Evolutionary conservation across 768 basidiomycete species (phyloP).

Genomic region (Trametes meyenii): DNA sequence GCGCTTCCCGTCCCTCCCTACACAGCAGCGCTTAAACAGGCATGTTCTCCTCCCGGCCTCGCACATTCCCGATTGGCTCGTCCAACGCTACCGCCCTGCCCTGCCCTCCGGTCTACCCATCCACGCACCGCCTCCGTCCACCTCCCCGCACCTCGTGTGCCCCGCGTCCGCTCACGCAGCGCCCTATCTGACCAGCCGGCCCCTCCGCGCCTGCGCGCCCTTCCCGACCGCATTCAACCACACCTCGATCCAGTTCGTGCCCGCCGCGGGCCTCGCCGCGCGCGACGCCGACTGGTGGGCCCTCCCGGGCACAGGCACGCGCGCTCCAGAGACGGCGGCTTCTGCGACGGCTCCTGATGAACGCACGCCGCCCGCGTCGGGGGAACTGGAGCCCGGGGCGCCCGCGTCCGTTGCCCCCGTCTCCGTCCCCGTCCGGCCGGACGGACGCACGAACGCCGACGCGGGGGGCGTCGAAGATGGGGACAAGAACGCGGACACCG

Average conservation of each 20-base stretch:
- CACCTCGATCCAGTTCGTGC: constrained; percentile 58
- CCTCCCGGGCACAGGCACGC: constrained; percentile 16
- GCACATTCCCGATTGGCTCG: background rate
- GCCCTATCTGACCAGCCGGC: constrained; percentile 47
- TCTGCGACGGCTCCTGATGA: background rate
- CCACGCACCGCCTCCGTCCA: background rate
- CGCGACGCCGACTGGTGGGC: constrained; percentile 35
- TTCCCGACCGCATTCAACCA: constrained; percentile 72
- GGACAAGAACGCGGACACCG: background rate
- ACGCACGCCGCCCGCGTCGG: too few relatives aligned
- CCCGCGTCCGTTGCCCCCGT: background rate
- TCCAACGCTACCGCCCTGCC: background rate
- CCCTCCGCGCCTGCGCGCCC: constrained; percentile 50
- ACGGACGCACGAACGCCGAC: background rate
- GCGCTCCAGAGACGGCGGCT: background rate
- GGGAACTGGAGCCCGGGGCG: background rate
- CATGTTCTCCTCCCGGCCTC: background rate
- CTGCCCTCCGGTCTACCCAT: background rate
- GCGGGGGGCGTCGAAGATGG: background rate
- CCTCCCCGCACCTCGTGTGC: constrained; percentile 19
- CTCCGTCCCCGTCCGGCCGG: background rate
- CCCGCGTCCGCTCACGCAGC: constrained; percentile 38
- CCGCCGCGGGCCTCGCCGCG: constrained; percentile 24
- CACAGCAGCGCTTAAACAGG: background rate
- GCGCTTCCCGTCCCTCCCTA: constrained; percentile 16